Evolutionary conservation across 2,329 filamentous ascomycete genomes (phyloP).

Genomic region (Parafenestella ontariensis): DNA sequence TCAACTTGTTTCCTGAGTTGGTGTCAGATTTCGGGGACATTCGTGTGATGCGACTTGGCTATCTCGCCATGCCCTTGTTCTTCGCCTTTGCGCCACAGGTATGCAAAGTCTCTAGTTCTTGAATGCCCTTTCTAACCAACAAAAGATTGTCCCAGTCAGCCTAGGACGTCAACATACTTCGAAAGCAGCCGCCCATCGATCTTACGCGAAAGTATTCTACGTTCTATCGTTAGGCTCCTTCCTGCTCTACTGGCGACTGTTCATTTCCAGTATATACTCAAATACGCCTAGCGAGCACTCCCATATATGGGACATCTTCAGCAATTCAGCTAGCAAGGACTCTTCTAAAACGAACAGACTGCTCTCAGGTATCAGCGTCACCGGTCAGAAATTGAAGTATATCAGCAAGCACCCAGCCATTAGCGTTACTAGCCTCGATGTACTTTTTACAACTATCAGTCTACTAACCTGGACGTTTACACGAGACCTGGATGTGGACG

Average conservation of each 20-base stretch:
- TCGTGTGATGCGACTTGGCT: constrained; percentile 32
- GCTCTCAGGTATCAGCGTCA: constrained; percentile 30
- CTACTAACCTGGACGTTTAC: constrained; percentile 66
- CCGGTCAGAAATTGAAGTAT: constrained; percentile 54
- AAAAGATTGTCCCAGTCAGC: constrained; percentile 53
- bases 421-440: constrained; percentile 64
- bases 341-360: constrained; percentile 39
- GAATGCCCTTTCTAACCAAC: constrained; percentile 11
- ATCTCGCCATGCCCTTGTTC: constrained; percentile 40
- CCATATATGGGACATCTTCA: constrained; percentile 41
- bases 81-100: constrained; percentile 47
- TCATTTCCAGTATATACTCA: constrained; percentile 53
- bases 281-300: constrained; percentile 58
- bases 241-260: constrained; percentile 56
- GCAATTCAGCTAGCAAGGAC: constrained; percentile 55
- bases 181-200: constrained; percentile 49
- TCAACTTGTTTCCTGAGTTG: constrained; percentile 48
- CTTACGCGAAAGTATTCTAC: constrained; percentile 58
- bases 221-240: constrained; percentile 55
- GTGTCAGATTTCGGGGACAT: constrained; percentile 30
- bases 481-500: constrained; percentile 58
- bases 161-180: constrained; percentile 58
- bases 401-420: constrained; percentile 66
- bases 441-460: constrained; percentile 61
- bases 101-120: background rate